Percentiles rank a stretch among this genome's conserved stretches.
Conservation (phyloP, 306 rosid species). For the Sophora flavescens region DNA sequence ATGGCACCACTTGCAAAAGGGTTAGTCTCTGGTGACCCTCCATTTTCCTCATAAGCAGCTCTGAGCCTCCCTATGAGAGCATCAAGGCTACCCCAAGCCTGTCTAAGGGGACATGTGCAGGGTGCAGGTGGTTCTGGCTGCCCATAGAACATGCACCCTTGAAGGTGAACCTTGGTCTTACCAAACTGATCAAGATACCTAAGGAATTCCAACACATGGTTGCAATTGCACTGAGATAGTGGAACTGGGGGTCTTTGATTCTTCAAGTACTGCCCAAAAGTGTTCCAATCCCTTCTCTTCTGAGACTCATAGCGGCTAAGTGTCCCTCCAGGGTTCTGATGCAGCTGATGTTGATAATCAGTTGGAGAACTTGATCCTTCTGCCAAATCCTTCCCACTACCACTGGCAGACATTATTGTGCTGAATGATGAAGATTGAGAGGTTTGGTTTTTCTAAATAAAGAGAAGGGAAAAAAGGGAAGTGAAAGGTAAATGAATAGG, state of each 20-base stretch:
- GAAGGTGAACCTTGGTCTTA: slow-evolving; percentile 92
- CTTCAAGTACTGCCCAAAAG: slow-evolving; percentile 94
- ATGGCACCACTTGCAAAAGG: slow-evolving; percentile 91
- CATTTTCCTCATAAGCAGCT: slow-evolving; percentile 96
- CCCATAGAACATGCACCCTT: slow-evolving; percentile 92
- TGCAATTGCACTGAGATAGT: slow-evolving; percentile 83
- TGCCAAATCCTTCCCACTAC: slow-evolving; percentile 60
- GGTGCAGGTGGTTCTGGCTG: slow-evolving; percentile 98
- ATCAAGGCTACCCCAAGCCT: slow-evolving; percentile 99
- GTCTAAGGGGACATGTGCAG: slow-evolving; percentile 91
- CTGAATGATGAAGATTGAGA: slow-evolving; percentile 24
- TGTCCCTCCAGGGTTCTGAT: slow-evolving; percentile 51
- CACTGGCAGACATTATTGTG: slow-evolving; percentile 57
- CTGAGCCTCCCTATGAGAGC: slow-evolving; percentile 97
- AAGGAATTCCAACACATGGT: slow-evolving; percentile 90
- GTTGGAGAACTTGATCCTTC: slow-evolving; percentile 70
- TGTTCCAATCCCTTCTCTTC: slow-evolving; percentile 98
- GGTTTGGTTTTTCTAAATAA: slow-evolving; percentile 48
- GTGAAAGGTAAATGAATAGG: slow-evolving; percentile 79
- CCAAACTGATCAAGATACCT: slow-evolving; percentile 95
- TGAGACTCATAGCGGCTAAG: slow-evolving; percentile 97
- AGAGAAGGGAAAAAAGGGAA: slow-evolving; percentile 30
- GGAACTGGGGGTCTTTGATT: slow-evolving; percentile 91
- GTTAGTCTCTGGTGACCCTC: slow-evolving; percentile 84
- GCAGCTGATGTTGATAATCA: slow-evolving; percentile 29